phyloP scores from a whole-genome alignment of 2,329 filamentous ascomycete genomes.

The Colletotrichum trifolii region DNA sequence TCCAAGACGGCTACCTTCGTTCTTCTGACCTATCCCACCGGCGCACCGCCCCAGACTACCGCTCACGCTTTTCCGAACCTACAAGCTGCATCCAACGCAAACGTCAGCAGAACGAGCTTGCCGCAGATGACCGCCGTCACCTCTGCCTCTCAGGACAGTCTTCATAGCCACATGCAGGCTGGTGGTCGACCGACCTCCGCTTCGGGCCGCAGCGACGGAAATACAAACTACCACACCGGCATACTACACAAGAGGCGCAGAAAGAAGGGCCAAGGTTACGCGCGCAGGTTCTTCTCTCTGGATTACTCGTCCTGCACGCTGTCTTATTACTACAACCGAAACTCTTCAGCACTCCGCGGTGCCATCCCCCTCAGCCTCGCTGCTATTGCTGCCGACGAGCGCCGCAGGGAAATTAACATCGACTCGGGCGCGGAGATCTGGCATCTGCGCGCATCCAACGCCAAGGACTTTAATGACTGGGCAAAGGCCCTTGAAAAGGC shows the following conservation, averaged over 20 bases:
- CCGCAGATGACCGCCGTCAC: slow-evolving; percentile 57
- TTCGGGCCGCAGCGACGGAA: slow-evolving; percentile 62
- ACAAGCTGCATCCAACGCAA: slow-evolving; percentile 49
- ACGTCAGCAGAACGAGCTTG: slow-evolving; percentile 62
- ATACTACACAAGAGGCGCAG: slow-evolving; percentile 88
- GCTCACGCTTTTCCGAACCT: slow-evolving; percentile 72
- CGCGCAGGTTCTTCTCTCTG: slow-evolving; percentile 92
- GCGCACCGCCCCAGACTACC: slow-evolving; percentile 78
- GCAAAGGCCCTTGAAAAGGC: slow-evolving; percentile 86
- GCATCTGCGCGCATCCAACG: slow-evolving; percentile 87
- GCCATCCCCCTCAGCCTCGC: slow-evolving; percentile 93
- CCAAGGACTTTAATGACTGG: slow-evolving; percentile 90
- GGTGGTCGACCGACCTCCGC: slow-evolving; percentile 60
- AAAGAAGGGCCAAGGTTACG: slow-evolving; percentile 94
- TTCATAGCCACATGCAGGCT: slow-evolving; percentile 61
- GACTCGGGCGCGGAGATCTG: slow-evolving; percentile 97
- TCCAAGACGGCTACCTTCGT: slow-evolving; percentile 97
- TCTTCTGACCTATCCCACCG: slow-evolving; percentile 91
- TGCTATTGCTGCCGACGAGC: slow-evolving; percentile 89
- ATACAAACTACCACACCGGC: slow-evolving; percentile 79
- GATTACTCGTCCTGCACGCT: slow-evolving; percentile 94
- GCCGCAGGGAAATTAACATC: slow-evolving; percentile 90
- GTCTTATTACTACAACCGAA: slow-evolving; percentile 95
- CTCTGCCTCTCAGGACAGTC: slow-evolving; percentile 69
- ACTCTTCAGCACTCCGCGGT: slow-evolving; percentile 90